Evolutionary conservation across 2,329 filamentous ascomycete genomes (phyloP).

Genomic region (Niveomyces coronatus): DNA sequence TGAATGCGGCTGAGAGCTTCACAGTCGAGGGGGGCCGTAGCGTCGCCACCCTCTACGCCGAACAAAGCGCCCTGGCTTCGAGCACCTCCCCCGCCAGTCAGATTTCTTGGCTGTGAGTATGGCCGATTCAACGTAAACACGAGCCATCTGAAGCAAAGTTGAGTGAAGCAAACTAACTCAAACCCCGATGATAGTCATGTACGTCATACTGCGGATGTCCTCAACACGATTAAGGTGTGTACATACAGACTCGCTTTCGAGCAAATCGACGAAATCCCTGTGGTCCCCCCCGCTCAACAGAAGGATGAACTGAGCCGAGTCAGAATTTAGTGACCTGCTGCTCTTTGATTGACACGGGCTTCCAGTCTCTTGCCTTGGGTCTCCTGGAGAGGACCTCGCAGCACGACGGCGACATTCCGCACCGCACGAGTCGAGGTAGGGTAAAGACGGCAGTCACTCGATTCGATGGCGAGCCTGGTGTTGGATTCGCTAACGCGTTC

Average conservation of each 20-base stretch:
- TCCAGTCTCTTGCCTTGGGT: not conserved
- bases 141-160: not conserved
- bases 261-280: no score
- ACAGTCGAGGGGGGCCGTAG: slow-evolving; percentile 1
- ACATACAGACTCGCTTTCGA: not conserved
- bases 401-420: not conserved
- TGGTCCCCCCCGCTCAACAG: no score
- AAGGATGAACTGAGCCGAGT: not conserved
- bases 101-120: slow-evolving; percentile 1
- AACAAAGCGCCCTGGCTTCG: not conserved
- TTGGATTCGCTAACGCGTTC: not conserved
- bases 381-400: not conserved
- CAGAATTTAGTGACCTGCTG: not conserved
- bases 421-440: not conserved
- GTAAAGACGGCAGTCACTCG: not conserved
- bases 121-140: no score
- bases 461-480: not conserved
- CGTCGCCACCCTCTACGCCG: not conserved
- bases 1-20: slow-evolving; percentile 5
- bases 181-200: not conserved
- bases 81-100: not conserved
- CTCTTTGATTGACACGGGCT: not conserved
- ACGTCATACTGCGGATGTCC: not conserved
- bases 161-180: not conserved
- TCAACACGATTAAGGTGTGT: not conserved